phyloP scores from a whole-genome alignment of 2,329 filamentous ascomycete genomes.

The Graphilbum sp. region DNA sequence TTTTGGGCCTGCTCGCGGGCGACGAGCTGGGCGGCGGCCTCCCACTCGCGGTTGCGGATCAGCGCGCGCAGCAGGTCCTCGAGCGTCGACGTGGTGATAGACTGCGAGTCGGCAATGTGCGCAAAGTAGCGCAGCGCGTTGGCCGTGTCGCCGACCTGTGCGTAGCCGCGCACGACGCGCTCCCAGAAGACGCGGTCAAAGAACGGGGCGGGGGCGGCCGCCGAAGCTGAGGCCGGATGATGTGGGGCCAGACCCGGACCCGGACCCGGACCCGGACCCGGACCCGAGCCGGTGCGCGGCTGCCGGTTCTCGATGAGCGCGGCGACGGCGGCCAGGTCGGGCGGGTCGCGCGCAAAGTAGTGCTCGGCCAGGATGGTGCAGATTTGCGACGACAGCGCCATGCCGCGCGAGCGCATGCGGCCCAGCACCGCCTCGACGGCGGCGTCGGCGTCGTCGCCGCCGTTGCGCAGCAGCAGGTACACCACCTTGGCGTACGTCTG shows the following conservation, averaged over 20 bases:
- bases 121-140: constrained; percentile 33
- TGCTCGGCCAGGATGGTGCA: constrained; percentile 59
- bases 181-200: constrained; percentile 54
- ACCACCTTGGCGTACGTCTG: constrained; percentile 56
- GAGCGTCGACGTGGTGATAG: constrained; percentile 25
- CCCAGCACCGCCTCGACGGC: constrained; percentile 44
- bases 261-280: no score
- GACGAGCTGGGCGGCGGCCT: constrained; percentile 13
- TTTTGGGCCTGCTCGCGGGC: constrained; percentile 12
- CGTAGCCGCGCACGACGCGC: constrained; percentile 51
- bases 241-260: no score
- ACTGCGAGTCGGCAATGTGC: constrained; percentile 23
- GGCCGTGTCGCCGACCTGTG: constrained; percentile 30
- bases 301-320: constrained; percentile 40
- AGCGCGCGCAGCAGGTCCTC: constrained; percentile 22
- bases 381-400: constrained; percentile 45
- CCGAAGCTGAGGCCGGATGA: no score
- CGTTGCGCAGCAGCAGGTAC: constrained; percentile 36
- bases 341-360: constrained; percentile 42
- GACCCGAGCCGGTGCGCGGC: no score
- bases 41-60: constrained; percentile 9
- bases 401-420: constrained; percentile 38
- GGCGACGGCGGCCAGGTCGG: constrained; percentile 43
- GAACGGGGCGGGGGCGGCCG: neutral
- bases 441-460: constrained; percentile 15